Evolutionary conservation across 441 rosid genomes (phyloP), one percentile per base, ranked within the genome.

Genomic region (Erysimum pusillum): DNA sequence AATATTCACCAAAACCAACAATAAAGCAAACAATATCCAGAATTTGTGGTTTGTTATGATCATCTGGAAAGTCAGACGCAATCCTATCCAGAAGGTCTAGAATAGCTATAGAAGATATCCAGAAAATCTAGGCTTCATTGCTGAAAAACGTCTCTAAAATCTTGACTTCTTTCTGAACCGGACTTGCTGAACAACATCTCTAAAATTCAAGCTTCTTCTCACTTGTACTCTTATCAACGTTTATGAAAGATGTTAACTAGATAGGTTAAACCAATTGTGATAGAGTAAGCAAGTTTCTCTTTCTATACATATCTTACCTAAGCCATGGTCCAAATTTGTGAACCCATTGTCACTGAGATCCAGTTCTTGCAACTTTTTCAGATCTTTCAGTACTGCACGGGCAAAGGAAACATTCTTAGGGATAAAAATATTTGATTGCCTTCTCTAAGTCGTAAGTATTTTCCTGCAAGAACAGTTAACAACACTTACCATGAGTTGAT

Each of bases 301-400:
- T 18, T 52, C 53, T 22, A 51, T 17, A 12, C 35, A 41, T 39
- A 42, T 62, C 77, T 63, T 73, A 73, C 77, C 69, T 39, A 11
- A 13, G 63, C 54, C 46, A 44, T 1, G 56, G 17, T 46, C 66
- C 52, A 73, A 53, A 54, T 54, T 20, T 32, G 56, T 63, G 53
- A 73, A 28, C 8, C 42, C 45, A 15, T 63, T 73, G 77, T 64
- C 35, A 63, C 71, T 63, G 54, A 73, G 63, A 54, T 73, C 77
- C 71, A 73, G 57, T 63, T 73, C 70, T 42, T 73, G 77, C 57
- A 73, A 41, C 44, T 63, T 73, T 9, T 32, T 53, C 77, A 73
- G 39, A 42, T 42, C 56, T 63, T 53, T 63, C 36, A 73, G 71
- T 63, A n/a, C 71, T 73, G 57, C 63, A 9, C 3, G 2, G 4